Evolutionary conservation across 768 basidiomycete genomes (phyloP), one percentile per base, ranked within the genome.

Genomic region (Calocybe cyanea): DNA sequence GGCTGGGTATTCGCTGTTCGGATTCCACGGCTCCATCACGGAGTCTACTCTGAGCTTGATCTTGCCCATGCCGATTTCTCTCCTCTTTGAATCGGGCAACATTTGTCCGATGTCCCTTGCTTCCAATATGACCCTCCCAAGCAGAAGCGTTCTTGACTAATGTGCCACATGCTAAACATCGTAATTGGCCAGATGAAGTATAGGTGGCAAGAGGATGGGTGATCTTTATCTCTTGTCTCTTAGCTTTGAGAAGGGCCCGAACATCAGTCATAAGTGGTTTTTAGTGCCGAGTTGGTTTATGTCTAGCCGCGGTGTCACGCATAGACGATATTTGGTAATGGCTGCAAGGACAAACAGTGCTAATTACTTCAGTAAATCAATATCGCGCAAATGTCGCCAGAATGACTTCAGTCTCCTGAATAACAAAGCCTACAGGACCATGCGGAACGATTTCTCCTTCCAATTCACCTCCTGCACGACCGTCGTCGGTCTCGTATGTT

Each of bases 41-140:
- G 2, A 51, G 55, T 38, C 55, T 53, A 43, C 59, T 55, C 40
- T 57, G 58, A 44, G 56, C 60, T 38, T 58, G 61, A 32, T 64
- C 61, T 51, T 71, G 66, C 37, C 66, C 67, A 34, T 64, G 52
- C 6, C 58, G 48, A 43, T 61, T 66, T 47, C 83, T 78, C 53
- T 81, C 75, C 57, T 81, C 80, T 50, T 72, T 77, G 35, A 81
- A 57, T 14, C 77, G 76, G 9, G 72, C 71, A 14, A 83, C 80
- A 56, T 79, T 83, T 32, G 72, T 81, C 25, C 89, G 80, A 60
- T 92, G 89, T 1, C 64, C 64, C 66, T 92, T 92, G 66, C 85
- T 88, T 10, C 84, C 88, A 15, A 92, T 61, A 64, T 92, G 89
- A 17, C 89, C 87, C 48, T 89, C 81, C 89, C 89, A 92, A n/a